Evolutionary conservation across 192 early-diverging fungal species (phyloP), one percentile per base, ranked within the genome.

Genomic region (Entomortierella parvispora): DNA sequence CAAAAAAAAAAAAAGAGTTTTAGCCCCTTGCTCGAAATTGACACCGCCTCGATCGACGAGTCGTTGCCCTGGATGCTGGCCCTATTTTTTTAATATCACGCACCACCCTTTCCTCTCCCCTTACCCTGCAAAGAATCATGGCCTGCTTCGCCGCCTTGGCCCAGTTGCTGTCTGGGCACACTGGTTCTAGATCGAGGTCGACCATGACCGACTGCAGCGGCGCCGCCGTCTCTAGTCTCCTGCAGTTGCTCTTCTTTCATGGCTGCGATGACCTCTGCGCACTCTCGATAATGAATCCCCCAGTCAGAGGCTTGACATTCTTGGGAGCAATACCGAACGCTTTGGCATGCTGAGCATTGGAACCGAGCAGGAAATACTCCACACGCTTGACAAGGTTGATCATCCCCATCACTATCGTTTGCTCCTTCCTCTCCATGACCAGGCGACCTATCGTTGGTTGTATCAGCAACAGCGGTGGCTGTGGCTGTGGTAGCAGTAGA

Each of bases 251-350:
- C 53, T 43, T 62, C 47, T 48, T 57, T 56, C 48, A 49, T 42
- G 2, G 79, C 54, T 25, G 37, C 59, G 17, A 46, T 57, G 26
- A 69, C 65, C n/a, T 79, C 86, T 46, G 65, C 53, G 53, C 88
- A 90, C 8, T 69, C 69, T 43, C 59, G 54, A 60, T 84, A 81
- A 61, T 91, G 90, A 22, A 47, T 59, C 47, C 60, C 71, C 89
- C 90, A 91, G 65, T 88, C 84, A 15, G 40, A 49, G 2, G 80
- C 71, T 59, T 92, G 90, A 61, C 90, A 92, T 29, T 81, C 81
- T 14, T 62, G 52, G 22, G 88, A 88, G 62, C 90, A 92, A 62
- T 91, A 92, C 25, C 85, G 74, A 15, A 68, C 72, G 50, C 65
- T 60, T 28, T 76, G 63, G 29, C 71, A 75, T 40, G 71, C 71